A percentile compares a stretch with the other conserved stretches of the same genome.
Evolutionary conservation across 139 green algal species (phyloP).

Genomic region (Chlorella sorokiniana): DNA sequence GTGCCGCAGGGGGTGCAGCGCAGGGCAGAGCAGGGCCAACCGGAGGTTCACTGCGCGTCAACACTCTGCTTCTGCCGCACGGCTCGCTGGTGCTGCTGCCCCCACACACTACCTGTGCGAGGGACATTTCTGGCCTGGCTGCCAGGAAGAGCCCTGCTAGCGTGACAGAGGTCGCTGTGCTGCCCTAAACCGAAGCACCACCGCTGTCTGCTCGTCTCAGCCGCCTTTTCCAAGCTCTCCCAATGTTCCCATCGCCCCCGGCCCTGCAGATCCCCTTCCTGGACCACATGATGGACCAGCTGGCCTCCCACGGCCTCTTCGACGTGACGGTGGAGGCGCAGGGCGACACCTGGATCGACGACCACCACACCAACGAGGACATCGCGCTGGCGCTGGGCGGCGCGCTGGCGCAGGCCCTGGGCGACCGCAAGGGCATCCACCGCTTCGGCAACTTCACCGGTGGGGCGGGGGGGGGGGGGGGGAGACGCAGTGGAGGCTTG

Average conservation of each 20-base stretch:
- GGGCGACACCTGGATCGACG: slow-evolving; percentile 98
- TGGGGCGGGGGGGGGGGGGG: background rate
- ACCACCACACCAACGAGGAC: slow-evolving; percentile 99
- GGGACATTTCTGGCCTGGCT: too few species aligned
- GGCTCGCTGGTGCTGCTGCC: too few species aligned
- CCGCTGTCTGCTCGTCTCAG: too few species aligned
- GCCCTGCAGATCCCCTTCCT: slow-evolving; percentile 85
- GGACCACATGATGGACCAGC: slow-evolving; percentile 99
- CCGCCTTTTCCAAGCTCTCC: too few species aligned
- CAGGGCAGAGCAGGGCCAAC: background rate
- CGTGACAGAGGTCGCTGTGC: too few species aligned
- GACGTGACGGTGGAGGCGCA: slow-evolving; percentile 78
- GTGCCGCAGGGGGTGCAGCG: background rate
- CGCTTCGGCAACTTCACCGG: slow-evolving; percentile 93
- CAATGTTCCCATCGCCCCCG: too few species aligned
- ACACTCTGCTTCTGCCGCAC: too few species aligned
- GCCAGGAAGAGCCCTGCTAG: too few species aligned
- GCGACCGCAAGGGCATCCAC: slow-evolving; percentile 94
- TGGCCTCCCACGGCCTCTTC: slow-evolving; percentile 89
- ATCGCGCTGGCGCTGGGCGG: slow-evolving; percentile 81
- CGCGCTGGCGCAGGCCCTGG: slow-evolving; percentile 81
- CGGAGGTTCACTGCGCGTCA: too few species aligned
- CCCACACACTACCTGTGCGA: too few species aligned
- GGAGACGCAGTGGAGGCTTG: too few species aligned
- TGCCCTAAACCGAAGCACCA: too few species aligned